Conservation (phyloP, 768 basidiomycete genomes). For the Galerina sulciceps region DNA sequence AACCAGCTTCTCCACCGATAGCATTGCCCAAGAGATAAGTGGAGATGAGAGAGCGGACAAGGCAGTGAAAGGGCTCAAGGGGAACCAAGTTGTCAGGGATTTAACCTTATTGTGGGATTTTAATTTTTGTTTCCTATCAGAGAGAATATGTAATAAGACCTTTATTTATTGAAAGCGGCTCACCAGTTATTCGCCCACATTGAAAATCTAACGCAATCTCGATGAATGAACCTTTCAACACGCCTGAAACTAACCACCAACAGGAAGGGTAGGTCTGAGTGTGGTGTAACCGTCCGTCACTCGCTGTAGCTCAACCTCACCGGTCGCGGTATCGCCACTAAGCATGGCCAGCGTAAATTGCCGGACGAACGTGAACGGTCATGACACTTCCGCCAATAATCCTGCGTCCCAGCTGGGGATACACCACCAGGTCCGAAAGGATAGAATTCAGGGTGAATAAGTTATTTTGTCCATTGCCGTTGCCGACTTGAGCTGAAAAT, state of each 20-base stretch:
- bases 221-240: no score
- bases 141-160: conserved; percentile 1
- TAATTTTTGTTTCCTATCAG: conserved; percentile 8
- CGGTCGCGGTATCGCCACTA: conserved; percentile 12
- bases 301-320: conserved; percentile 1
- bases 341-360: conserved; percentile 9
- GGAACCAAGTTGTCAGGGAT: conserved; percentile 2
- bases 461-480: conserved; percentile 2
- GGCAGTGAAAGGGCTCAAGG: background rate
- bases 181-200: conserved; percentile 3
- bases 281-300: background rate
- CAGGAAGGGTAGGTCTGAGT: background rate
- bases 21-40: background rate
- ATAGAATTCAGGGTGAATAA: background rate
- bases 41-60: background rate
- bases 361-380: background rate
- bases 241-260: conserved; percentile 15
- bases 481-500: conserved; percentile 16
- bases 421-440: background rate
- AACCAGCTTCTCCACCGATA: conserved; percentile 1
- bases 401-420: background rate
- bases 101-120: conserved; percentile 29
- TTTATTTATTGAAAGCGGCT: background rate
- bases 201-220: background rate
- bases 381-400: conserved; percentile 3